Conservation (phyloP, 2,329 filamentous ascomycete species). For the Trichoderma sp. region DNA sequence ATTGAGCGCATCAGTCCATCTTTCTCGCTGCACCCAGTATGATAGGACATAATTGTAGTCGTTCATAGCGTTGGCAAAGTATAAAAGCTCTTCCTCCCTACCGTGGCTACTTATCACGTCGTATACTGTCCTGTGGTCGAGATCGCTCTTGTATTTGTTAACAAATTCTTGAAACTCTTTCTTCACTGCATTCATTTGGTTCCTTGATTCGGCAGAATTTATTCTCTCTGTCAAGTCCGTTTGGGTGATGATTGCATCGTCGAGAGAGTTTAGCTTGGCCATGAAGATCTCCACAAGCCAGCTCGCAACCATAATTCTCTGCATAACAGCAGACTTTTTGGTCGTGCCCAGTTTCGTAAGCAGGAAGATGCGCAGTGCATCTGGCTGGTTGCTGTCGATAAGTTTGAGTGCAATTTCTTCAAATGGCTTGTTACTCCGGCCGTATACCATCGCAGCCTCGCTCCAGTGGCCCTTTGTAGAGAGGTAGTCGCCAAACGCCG, state of each 20-base stretch:
- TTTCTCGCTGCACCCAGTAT: conserved; percentile 96
- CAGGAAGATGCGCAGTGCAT: conserved; percentile 88
- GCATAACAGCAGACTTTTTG: conserved; percentile 86
- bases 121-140: conserved; percentile 91
- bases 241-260: conserved; percentile 90
- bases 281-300: conserved; percentile 98
- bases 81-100: conserved; percentile 87
- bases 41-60: conserved; percentile 94
- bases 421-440: conserved; percentile 94
- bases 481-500: conserved; percentile 87
- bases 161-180: conserved; percentile 89
- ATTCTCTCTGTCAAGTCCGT: conserved; percentile 76
- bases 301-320: conserved; percentile 90
- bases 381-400: conserved; percentile 86
- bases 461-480: conserved; percentile 78
- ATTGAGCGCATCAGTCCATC: conserved; percentile 83
- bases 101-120: conserved; percentile 96
- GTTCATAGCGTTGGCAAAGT: conserved; percentile 84
- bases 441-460: conserved; percentile 88
- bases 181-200: conserved; percentile 70
- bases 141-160: conserved; percentile 78
- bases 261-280: conserved; percentile 91
- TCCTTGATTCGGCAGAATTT: conserved; percentile 70
- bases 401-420: conserved; percentile 92
- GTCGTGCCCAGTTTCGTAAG: conserved; percentile 79